Conservation (phyloP, 1,139 yeast genomes). For the Hansenula sp. region DNA sequence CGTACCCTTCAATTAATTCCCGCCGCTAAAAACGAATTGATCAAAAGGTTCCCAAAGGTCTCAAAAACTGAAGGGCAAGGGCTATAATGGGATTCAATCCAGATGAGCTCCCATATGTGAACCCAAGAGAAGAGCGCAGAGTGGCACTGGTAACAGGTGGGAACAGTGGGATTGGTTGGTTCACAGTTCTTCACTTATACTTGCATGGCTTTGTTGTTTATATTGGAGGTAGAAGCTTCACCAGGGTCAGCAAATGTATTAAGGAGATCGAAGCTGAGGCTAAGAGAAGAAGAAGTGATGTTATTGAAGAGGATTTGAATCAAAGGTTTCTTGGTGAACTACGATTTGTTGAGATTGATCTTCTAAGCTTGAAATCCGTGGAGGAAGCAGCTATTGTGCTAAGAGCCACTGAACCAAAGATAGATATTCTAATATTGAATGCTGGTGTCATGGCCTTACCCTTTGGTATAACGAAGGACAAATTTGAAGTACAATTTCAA, state of each 20-base stretch:
- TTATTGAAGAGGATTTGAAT: slow-evolving; percentile 13
- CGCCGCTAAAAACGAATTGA: no score
- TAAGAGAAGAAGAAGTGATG: slow-evolving; percentile 25
- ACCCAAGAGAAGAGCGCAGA: slow-evolving; percentile 37
- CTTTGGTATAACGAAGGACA: slow-evolving; percentile 57
- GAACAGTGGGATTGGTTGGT: slow-evolving; percentile 77
- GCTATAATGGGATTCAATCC: slow-evolving; percentile 9
- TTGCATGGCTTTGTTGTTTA: slow-evolving; percentile 77
- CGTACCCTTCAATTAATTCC: no score
- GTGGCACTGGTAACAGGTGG: slow-evolving; percentile 80
- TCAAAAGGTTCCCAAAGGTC: no score
- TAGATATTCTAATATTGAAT: slow-evolving; percentile 69
- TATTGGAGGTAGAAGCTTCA: slow-evolving; percentile 62
- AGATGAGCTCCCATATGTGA: slow-evolving; percentile 28
- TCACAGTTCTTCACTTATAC: slow-evolving; percentile 68
- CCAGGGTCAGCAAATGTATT: slow-evolving; percentile 55
- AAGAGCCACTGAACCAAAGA: slow-evolving; percentile 41
- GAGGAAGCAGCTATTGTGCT: slow-evolving; percentile 51
- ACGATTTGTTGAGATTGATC: slow-evolving; percentile 56
- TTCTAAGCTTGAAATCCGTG: slow-evolving; percentile 56
- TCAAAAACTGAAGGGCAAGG: no score
- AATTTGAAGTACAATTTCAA: slow-evolving; percentile 77
- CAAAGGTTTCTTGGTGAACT: slow-evolving; percentile 50
- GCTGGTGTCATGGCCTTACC: slow-evolving; percentile 86
- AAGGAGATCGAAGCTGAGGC: slow-evolving; percentile 55